These are phyloP conservation scores for Vanilla planifolia DNA, from an alignment of 106 monocot genomes.

Conservation along the genomic window DNA sequence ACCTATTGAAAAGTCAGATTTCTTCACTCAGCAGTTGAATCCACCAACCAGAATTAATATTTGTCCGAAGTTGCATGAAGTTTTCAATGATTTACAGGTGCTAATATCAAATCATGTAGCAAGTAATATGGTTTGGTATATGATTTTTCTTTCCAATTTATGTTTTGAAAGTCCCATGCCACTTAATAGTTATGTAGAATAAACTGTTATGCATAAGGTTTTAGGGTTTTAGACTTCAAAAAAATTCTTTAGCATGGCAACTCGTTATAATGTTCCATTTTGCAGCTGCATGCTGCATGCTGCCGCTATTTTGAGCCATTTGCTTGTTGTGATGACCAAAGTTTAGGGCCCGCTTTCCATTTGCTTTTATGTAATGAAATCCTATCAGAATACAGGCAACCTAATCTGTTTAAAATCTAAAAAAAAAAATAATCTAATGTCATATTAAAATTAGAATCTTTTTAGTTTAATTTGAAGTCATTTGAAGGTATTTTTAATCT, in stretches of 20 bases:
- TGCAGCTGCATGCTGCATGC: not conserved
- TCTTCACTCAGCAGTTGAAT: conserved; percentile 51
- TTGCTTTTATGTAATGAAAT: too few species aligned
- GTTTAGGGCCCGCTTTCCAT: too few species aligned
- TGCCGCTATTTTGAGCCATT: too few species aligned
- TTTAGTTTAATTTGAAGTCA: too few species aligned
- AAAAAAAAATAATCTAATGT: too few species aligned
- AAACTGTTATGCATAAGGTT: not conserved
- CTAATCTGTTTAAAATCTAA: too few species aligned
- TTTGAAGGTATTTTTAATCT: too few species aligned
- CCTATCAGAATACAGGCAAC: too few species aligned
- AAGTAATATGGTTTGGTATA: not conserved
- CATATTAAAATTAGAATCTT: too few species aligned
- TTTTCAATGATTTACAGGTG: conserved; percentile 86
- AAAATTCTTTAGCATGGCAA: not conserved
- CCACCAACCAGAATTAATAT: conserved; percentile 19
- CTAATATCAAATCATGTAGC: not conserved
- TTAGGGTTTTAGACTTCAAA: not conserved
- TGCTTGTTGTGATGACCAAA: too few species aligned
- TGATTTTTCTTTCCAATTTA: not conserved
- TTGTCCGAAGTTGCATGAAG: conserved; percentile 42
- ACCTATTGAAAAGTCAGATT: conserved; percentile 47
- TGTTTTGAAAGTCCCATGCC: not conserved
- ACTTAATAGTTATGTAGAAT: conserved; percentile 2
- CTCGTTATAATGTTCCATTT: not conserved